Conservation (phyloP, 73 alveolate genomes). For the Paramecium octaurelia region DNA sequence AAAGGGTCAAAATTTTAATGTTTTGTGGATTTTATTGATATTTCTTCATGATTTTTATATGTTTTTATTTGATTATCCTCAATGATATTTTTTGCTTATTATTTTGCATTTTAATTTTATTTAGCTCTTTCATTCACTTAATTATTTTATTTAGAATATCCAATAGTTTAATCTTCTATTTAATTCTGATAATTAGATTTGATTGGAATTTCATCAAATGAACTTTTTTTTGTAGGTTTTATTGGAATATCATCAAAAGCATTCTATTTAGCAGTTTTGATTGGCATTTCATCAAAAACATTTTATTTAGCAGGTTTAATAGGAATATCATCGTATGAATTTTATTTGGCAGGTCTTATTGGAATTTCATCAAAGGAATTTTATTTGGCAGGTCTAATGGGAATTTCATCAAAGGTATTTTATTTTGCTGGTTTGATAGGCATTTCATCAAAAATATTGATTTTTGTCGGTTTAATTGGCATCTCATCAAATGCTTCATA, state of each 20-base stretch:
- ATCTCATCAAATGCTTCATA: background rate
- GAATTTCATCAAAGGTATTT: conserved; percentile 24
- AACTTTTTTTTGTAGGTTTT: background rate
- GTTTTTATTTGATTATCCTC: conserved; percentile 45
- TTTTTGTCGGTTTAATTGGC: background rate
- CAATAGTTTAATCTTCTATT: background rate
- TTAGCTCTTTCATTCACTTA: background rate
- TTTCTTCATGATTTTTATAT: background rate
- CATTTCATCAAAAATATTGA: background rate
- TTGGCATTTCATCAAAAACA: conserved; percentile 19
- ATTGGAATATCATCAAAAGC: background rate
- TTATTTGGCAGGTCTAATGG: background rate
- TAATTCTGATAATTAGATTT: background rate
- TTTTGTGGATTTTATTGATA: background rate
- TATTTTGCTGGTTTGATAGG: background rate
- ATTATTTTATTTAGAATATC: background rate
- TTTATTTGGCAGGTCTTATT: background rate
- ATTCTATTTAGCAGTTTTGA: background rate
- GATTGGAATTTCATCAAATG: conserved; percentile 20
- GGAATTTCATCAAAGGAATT: background rate
- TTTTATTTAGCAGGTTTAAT: background rate
- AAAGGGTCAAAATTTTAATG: background rate
- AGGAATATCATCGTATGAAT: background rate
- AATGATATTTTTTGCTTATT: background rate
- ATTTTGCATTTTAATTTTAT: background rate